phyloP scores from a whole-genome alignment of 2,329 filamentous ascomycete genomes.

The Neurospora sp. region DNA sequence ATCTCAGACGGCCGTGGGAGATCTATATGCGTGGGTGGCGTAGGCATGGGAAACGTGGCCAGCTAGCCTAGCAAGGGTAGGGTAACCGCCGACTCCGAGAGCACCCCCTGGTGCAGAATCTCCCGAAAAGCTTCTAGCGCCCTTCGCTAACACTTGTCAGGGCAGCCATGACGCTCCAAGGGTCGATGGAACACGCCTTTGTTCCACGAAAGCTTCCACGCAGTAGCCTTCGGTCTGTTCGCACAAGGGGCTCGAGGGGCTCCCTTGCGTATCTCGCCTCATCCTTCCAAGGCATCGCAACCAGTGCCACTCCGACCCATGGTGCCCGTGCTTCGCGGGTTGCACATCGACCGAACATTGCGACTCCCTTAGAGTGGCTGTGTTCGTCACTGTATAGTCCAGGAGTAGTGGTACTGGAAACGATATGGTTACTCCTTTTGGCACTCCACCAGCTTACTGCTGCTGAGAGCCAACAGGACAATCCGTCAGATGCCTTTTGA shows the following conservation, averaged over 20 bases:
- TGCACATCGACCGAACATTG: not conserved
- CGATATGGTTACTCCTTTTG: not conserved
- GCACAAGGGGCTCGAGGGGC: not conserved
- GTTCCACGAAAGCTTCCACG: not conserved
- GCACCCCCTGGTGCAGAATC: conserved; percentile 5
- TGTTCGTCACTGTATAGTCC: not conserved
- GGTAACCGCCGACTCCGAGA: not conserved
- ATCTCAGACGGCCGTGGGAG: not conserved
- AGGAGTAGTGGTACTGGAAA: not conserved
- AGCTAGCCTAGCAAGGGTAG: not conserved
- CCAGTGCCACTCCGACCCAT: not conserved
- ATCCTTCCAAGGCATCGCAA: not conserved
- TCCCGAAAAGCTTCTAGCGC: conserved; percentile 11
- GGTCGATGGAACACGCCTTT: not conserved
- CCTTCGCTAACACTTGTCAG: not conserved
- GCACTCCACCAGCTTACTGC: not conserved
- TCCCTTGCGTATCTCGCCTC: not conserved
- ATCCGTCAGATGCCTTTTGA: not conserved
- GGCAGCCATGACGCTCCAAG: not conserved
- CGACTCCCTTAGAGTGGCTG: not conserved
- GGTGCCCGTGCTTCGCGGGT: not conserved
- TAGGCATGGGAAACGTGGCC: not conserved
- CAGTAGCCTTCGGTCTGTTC: not conserved
- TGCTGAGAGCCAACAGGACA: not conserved
- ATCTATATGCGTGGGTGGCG: not conserved